phyloP scores from a whole-genome alignment of 805 yeast genomes.

The Candida suzukii region DNA sequence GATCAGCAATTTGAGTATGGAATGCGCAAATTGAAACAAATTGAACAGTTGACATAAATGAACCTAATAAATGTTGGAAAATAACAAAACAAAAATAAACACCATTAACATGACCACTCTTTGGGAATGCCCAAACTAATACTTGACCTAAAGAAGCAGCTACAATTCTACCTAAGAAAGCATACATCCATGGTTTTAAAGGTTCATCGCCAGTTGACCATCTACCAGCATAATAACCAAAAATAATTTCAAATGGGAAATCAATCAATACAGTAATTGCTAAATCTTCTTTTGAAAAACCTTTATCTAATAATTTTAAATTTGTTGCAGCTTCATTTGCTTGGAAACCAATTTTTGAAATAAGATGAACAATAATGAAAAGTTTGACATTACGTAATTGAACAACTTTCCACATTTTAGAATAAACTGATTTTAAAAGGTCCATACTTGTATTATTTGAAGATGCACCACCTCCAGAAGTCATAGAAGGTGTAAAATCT shows the following conservation, averaged over 20 bases:
- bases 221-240: constrained; percentile 92
- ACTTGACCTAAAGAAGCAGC: constrained; percentile 75
- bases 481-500: constrained; percentile 4
- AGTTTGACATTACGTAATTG: constrained; percentile 65
- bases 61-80: constrained; percentile 74
- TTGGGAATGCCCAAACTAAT: constrained; percentile 68
- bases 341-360: constrained; percentile 88
- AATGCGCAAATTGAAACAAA: constrained; percentile 92
- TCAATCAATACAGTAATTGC: constrained; percentile 90
- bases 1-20: constrained; percentile 94
- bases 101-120: constrained; percentile 35
- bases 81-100: constrained; percentile 66
- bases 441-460: neutral
- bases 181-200: constrained; percentile 83
- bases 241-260: constrained; percentile 91
- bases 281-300: constrained; percentile 87
- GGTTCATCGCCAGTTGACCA: constrained; percentile 83
- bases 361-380: constrained; percentile 64
- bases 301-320: constrained; percentile 82
- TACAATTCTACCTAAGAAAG: constrained; percentile 70
- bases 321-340: constrained; percentile 96
- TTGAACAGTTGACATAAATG: constrained; percentile 92
- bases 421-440: constrained; percentile 45
- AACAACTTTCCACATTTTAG: constrained; percentile 61
- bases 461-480: neutral